Evolutionary conservation across 805 yeast species (phyloP).

Genomic region (Zygotorulaspora chibaensis): DNA sequence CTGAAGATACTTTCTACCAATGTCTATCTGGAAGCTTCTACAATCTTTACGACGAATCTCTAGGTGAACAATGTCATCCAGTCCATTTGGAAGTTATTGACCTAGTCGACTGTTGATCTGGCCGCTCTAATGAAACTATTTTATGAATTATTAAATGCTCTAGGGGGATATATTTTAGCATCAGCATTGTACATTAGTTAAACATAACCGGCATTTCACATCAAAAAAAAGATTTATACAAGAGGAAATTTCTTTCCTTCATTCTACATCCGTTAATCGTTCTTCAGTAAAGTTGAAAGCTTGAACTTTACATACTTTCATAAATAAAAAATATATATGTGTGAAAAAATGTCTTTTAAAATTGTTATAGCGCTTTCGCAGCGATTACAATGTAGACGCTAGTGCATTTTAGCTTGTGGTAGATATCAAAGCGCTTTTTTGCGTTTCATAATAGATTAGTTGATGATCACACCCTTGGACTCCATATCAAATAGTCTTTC

Average conservation of each 20-base stretch:
- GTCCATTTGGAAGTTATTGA: constrained; percentile 59
- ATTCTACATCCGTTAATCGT: constrained; percentile 7
- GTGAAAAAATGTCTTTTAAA: neutral
- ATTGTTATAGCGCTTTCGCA: neutral
- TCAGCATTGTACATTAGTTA: constrained; percentile 13
- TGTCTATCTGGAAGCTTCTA: constrained; percentile 73
- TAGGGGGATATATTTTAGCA: constrained; percentile 9
- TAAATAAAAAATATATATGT: neutral
- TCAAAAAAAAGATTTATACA: neutral
- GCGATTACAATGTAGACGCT: too few species aligned
- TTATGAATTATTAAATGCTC: constrained; percentile 33
- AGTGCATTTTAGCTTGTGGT: too few species aligned
- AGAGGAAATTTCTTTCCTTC: constrained; percentile 1
- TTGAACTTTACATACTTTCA: constrained; percentile 1
- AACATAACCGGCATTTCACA: neutral
- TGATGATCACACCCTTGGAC: constrained; percentile 9
- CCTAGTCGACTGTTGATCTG: constrained; percentile 54
- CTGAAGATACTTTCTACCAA: constrained; percentile 60
- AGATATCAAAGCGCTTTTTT: too few species aligned
- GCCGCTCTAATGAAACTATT: constrained; percentile 62
- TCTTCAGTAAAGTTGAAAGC: constrained; percentile 6
- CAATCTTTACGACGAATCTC: constrained; percentile 65
- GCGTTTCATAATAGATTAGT: constrained; percentile 1
- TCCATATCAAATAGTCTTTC: constrained; percentile 9
- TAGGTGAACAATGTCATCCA: constrained; percentile 59